These are phyloP conservation scores for Xylariomycetidae sp. DNA, from an alignment of 2,329 filamentous ascomycete genomes.

Conservation along the genomic window DNA sequence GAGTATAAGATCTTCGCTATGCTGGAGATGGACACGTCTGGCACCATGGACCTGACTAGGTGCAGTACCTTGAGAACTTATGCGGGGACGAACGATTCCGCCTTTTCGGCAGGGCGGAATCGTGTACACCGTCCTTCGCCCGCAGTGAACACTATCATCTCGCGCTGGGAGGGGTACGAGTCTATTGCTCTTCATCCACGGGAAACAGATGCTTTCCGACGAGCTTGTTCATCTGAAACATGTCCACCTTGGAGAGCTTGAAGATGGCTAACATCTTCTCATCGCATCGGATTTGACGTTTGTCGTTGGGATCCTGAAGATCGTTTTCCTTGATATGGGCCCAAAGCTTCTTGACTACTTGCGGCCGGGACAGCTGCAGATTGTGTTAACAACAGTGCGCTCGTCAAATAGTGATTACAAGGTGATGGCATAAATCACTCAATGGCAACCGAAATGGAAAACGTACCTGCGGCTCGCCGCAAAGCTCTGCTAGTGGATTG, in stretches of 20 bases:
- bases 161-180: too few species aligned
- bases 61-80: too few species aligned
- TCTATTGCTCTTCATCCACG: slow-evolving; percentile 56
- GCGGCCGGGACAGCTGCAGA: slow-evolving; percentile 77
- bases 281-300: slow-evolving; percentile 89
- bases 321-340: slow-evolving; percentile 84
- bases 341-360: slow-evolving; percentile 96
- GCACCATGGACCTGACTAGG: too few species aligned
- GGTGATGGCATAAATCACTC: too few species aligned
- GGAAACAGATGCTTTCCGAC: slow-evolving; percentile 85
- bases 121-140: too few species aligned
- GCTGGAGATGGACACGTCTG: too few species aligned
- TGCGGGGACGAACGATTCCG: too few species aligned
- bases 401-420: too few species aligned
- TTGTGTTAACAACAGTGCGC: too few species aligned
- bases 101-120: too few species aligned
- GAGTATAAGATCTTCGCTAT: too few species aligned
- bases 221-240: slow-evolving; percentile 99
- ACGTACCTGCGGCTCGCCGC: slow-evolving; percentile 62
- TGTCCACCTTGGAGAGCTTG: slow-evolving; percentile 84
- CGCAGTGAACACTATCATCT: too few species aligned
- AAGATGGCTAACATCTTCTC: slow-evolving; percentile 88
- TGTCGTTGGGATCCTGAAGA: slow-evolving; percentile 86
- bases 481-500: slow-evolving; percentile 60
- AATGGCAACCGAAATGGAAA: not conserved